Percentiles rank a stretch among this genome's conserved stretches.
Conservation (phyloP, 2,329 filamentous ascomycete genomes). For the Pseudogymnoascus destructans region DNA sequence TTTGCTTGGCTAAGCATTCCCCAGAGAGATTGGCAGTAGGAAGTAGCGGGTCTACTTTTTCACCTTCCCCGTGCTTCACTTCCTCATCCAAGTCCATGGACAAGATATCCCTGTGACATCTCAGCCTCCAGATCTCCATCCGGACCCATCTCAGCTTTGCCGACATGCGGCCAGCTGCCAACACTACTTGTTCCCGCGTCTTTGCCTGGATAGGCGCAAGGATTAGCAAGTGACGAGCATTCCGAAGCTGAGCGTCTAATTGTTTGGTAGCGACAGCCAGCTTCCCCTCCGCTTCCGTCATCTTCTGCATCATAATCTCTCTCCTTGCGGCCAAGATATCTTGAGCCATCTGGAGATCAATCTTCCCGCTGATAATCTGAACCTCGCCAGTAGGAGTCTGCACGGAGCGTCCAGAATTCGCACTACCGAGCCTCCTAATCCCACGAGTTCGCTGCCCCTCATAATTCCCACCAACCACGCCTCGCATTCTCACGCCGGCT, state of each 20-base stretch:
- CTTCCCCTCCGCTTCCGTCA: conserved; percentile 70
- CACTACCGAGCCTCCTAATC: conserved; percentile 51
- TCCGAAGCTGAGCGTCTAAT: conserved; percentile 71
- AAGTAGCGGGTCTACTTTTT: conserved; percentile 11
- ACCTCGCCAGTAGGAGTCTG: conserved; percentile 63
- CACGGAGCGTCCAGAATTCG: conserved; percentile 39
- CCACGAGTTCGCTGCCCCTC: conserved; percentile 67
- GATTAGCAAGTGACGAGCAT: conserved; percentile 80
- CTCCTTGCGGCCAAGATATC: conserved; percentile 75
- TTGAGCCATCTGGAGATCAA: conserved; percentile 70
- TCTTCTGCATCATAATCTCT: conserved; percentile 71
- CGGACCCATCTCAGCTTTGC: conserved; percentile 89
- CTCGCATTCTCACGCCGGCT: conserved; percentile 79
- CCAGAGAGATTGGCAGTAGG: conserved; percentile 10
- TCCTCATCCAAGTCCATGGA: conserved; percentile 78
- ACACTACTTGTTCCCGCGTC: conserved; percentile 73
- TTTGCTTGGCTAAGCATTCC: conserved; percentile 12
- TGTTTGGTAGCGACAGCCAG: conserved; percentile 60
- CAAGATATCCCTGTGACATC: conserved; percentile 81
- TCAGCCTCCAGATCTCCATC: conserved; percentile 84
- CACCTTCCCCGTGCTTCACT: conserved; percentile 15
- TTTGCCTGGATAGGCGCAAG: conserved; percentile 84
- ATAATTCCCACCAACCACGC: conserved; percentile 71
- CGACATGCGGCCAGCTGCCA: conserved; percentile 70
- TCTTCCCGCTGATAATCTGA: conserved; percentile 56